Conservation (phyloP, 768 basidiomycete genomes). For the Podaxis sp. region DNA sequence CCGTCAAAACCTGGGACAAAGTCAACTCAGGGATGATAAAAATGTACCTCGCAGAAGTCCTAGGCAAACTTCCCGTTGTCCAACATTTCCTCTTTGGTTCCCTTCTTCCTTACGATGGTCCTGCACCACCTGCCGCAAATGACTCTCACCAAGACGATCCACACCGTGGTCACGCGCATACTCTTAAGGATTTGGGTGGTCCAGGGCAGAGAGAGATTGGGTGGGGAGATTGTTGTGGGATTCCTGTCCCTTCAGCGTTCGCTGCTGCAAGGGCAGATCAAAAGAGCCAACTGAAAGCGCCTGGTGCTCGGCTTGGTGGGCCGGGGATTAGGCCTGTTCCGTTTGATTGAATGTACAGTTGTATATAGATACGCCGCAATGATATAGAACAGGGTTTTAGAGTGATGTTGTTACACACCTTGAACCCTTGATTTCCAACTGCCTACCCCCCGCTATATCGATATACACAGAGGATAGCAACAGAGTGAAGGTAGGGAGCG, state of each 20-base stretch:
- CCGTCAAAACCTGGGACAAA: conserved; percentile 94
- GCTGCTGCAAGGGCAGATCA: conserved; percentile 65
- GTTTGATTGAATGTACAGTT: conserved; percentile 58
- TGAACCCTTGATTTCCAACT: too few relatives aligned
- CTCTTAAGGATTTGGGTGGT: conserved; percentile 35
- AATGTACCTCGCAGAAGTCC: conserved; percentile 95
- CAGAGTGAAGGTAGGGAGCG: too few relatives aligned
- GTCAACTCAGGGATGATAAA: conserved; percentile 96
- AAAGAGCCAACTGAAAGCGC: conserved; percentile 37
- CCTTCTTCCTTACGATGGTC: conserved; percentile 68
- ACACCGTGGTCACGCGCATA: conserved; percentile 53
- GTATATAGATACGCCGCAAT: background rate
- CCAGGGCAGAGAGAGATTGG: conserved; percentile 55
- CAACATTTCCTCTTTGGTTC: conserved; percentile 97
- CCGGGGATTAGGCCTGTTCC: conserved; percentile 76
- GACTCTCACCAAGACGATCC: conserved; percentile 19
- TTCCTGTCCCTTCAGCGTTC: conserved; percentile 81
- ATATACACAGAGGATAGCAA: too few relatives aligned
- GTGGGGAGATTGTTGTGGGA: conserved; percentile 93
- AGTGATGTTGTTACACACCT: too few relatives aligned
- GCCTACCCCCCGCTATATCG: too few relatives aligned
- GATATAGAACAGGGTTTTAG: too few relatives aligned
- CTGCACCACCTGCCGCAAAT: conserved; percentile 34
- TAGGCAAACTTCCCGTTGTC: conserved; percentile 92
- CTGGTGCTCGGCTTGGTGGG: conserved; percentile 46